Base-by-base conservation (phyloP, 805 yeast species). In the Saccharomycopsis sp. region DNA sequence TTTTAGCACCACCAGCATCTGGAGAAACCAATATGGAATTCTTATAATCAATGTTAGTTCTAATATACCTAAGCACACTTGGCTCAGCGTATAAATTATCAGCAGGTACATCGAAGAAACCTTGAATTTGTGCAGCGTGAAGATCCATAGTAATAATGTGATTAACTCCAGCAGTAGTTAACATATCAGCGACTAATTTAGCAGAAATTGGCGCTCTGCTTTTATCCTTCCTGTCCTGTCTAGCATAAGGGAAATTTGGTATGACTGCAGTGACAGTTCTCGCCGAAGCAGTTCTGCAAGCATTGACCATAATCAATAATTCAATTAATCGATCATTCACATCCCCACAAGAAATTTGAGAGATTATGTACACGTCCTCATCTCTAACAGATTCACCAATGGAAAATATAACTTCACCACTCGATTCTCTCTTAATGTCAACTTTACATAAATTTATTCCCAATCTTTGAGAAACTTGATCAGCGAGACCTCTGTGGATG, bases 1-100 rank as follows among this genome's bases (percentile, higher is more conserved):
- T 76, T 64, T 90, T 90, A 44, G 97, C 97, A 48, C 98, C 98
- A 56, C 98, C 98, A 2, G 98, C 98, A 67, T 90, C 98, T 2
- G 98, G 98, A 3, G 96, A 87, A 9, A 90, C 94, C 44, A 90
- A 77, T 42, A 88, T 85, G 7, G 88, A 74, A 48, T 79, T 70
- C 26, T 66, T 64, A 51, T 69, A 64, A 51, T 74, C 71, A 37
- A 77, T 68, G 52, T 77, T 74, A 50, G 79, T 85, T 52, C 75
- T 78, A 55, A 90, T 85, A 62, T 85, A 93, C 54, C 84, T 70
- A 39, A 90, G 73, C 17, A 85, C 94, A 45, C 82, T 77, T 39
- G 98, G 97, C 60, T 93, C 97, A 16, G 96, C 97, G 56, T 89
- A 90, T 51, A 90, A 71, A 59, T 90, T 93, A 66, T 90, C 97